phyloP scores from a whole-genome alignment of 768 basidiomycete genomes.

The Boletus rufocinnamomeus region DNA sequence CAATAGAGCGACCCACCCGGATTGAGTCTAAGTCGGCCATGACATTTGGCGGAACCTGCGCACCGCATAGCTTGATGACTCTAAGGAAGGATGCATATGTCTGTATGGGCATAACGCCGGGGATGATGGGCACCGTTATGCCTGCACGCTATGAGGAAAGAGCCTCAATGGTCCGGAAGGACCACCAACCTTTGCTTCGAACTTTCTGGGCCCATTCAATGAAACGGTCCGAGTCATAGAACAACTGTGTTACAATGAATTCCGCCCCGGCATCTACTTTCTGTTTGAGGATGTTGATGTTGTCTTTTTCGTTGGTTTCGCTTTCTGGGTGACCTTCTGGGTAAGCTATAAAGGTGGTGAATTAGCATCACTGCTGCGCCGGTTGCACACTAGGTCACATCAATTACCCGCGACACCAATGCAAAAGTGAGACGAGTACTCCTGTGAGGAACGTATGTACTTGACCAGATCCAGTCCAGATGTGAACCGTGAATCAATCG shows the following conservation, averaged over 20 bases:
- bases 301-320: conserved; percentile 54
- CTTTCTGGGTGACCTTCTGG: conserved; percentile 85
- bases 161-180: neutral
- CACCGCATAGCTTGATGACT: conserved; percentile 85
- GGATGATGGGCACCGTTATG: conserved; percentile 87
- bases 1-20: conserved; percentile 50
- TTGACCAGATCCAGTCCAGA: conserved; percentile 88
- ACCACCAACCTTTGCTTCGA: conserved; percentile 61
- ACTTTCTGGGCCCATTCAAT: conserved; percentile 75
- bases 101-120: conserved; percentile 98
- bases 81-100: conserved; percentile 93
- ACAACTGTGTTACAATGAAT: conserved; percentile 94
- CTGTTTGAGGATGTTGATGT: conserved; percentile 70
- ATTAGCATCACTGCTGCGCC: neutral
- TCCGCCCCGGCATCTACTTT: conserved; percentile 96
- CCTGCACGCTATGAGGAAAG: conserved; percentile 49
- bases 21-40: conserved; percentile 71
- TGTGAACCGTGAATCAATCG: conserved; percentile 79
- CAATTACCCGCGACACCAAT: conserved; percentile 87
- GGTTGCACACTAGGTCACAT: neutral
- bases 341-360: conserved; percentile 58
- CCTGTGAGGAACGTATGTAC: conserved; percentile 77
- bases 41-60: conserved; percentile 68
- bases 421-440: conserved; percentile 85
- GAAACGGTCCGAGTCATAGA: conserved; percentile 94